These are phyloP conservation scores for Xylaria sp. DNA, from an alignment of 2,329 filamentous ascomycete species.

Conservation along the genomic window DNA sequence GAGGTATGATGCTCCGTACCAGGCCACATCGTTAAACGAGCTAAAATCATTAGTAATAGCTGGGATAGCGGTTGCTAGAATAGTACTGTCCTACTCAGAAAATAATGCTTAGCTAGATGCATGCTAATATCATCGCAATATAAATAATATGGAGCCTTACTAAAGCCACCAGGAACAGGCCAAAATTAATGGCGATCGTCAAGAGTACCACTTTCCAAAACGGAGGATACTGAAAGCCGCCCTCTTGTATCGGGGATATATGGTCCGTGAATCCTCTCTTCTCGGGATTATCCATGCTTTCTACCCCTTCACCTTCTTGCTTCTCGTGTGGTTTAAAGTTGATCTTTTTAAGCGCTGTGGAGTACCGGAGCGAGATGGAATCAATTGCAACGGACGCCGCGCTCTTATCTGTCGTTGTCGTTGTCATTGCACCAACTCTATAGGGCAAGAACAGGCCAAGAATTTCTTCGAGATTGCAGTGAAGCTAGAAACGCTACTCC, in stretches of 20 bases:
- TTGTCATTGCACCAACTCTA: background rate
- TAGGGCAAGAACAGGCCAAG: background rate
- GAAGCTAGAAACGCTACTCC: background rate
- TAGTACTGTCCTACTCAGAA: slow-evolving; percentile 1
- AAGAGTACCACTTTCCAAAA: slow-evolving; percentile 2
- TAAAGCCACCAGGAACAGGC: background rate
- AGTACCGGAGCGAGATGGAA: background rate
- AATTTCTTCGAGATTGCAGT: background rate
- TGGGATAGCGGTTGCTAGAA: slow-evolving; percentile 13
- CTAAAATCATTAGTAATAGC: slow-evolving; percentile 7
- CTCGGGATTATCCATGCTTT: background rate
- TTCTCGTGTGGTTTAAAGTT: background rate
- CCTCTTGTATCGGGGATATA: background rate
- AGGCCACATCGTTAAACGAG: slow-evolving; percentile 8
- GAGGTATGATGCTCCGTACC: slow-evolving; percentile 36
- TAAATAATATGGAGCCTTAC: background rate
- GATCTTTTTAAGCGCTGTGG: background rate
- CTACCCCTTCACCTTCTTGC: background rate
- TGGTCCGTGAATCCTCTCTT: background rate
- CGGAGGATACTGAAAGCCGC: background rate
- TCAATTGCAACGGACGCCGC: background rate
- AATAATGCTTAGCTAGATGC: background rate
- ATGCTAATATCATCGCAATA: background rate
- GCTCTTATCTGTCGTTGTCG: background rate
- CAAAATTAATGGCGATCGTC: background rate